Conservation (phyloP, 2,329 filamentous ascomycete genomes). For the Stagonosporopsis chrysanthemi region DNA sequence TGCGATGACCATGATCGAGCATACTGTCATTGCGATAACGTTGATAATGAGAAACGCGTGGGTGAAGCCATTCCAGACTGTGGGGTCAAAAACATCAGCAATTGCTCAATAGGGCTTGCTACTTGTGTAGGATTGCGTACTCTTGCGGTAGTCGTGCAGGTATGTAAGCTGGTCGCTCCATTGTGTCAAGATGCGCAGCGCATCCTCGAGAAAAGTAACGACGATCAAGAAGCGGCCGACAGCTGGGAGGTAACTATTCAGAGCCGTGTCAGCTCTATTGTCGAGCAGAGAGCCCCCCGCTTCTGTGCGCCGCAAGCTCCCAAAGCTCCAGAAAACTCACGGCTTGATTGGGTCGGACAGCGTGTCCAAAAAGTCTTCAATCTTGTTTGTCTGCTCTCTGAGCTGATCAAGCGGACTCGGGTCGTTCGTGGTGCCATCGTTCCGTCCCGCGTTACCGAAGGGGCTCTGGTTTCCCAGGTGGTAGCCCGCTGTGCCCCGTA, state of each 20-base stretch:
- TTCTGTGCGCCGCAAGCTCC: slow-evolving; percentile 9
- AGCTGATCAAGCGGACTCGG: slow-evolving; percentile 86
- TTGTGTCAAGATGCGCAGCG: slow-evolving; percentile 94
- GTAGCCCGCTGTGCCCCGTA: slow-evolving; percentile 75
- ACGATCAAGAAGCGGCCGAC: slow-evolving; percentile 98
- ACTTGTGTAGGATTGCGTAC: slow-evolving; percentile 60
- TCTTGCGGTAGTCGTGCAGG: slow-evolving; percentile 88
- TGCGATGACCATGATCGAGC: slow-evolving; percentile 85
- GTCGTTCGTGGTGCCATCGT: slow-evolving; percentile 67
- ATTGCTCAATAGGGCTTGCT: slow-evolving; percentile 5
- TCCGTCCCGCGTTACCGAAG: slow-evolving; percentile 68
- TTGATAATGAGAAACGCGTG: slow-evolving; percentile 93
- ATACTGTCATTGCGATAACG: slow-evolving; percentile 83
- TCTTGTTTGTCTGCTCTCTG: slow-evolving; percentile 95
- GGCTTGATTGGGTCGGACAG: slow-evolving; percentile 92
- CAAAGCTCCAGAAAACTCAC: slow-evolving; percentile 63
- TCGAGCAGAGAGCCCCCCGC: slow-evolving; percentile 4
- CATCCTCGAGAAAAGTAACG: slow-evolving; percentile 97
- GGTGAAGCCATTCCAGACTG: slow-evolving; percentile 87
- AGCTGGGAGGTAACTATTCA: slow-evolving; percentile 81
- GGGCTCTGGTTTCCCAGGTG: slow-evolving; percentile 79
- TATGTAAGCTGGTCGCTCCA: slow-evolving; percentile 95
- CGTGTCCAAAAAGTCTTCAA: slow-evolving; percentile 90
- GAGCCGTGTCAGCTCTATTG: slow-evolving; percentile 31
- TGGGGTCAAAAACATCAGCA: slow-evolving; percentile 28